These are phyloP conservation scores for Toxicodendron radicans DNA, from an alignment of 345 rosid genomes.

Conservation along the genomic window DNA sequence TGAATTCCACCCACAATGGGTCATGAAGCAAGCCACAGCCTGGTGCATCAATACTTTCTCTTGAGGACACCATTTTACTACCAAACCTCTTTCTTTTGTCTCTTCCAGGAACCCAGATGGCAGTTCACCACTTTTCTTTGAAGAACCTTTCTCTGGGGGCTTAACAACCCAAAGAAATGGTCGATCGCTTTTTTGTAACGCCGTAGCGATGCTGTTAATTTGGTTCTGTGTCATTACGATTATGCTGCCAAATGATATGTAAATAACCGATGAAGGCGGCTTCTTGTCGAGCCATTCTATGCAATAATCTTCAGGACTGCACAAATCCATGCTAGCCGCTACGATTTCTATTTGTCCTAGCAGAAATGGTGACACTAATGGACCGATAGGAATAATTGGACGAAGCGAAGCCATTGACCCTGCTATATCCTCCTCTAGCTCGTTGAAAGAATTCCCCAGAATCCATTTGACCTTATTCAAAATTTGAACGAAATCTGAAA, in stretches of 20 bases:
- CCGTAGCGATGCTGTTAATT: conserved; percentile 42
- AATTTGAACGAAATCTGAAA: conserved; percentile 25
- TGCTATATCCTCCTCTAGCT: conserved; percentile 45
- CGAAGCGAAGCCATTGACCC: conserved; percentile 26
- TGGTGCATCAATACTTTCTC: conserved; percentile 46
- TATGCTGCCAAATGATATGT: conserved; percentile 65
- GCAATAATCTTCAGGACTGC: conserved; percentile 41
- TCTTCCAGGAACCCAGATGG: conserved; percentile 26
- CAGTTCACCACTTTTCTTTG: conserved; percentile 6
- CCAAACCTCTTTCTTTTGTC: conserved; percentile 37
- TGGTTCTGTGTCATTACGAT: conserved; percentile 30
- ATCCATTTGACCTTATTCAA: conserved; percentile 51
- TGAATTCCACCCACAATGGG: conserved; percentile 73
- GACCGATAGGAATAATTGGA: conserved; percentile 51
- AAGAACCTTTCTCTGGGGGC: conserved; percentile 15
- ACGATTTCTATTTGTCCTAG: conserved; percentile 27
- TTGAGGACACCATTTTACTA: conserved; percentile 53
- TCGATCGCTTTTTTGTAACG: conserved; percentile 30
- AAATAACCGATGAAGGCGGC: conserved; percentile 46
- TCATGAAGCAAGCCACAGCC: conserved; percentile 48
- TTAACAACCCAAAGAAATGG: conserved; percentile 65
- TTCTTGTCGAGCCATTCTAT: conserved; percentile 57
- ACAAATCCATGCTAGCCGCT: conserved; percentile 27
- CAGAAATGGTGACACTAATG: conserved; percentile 47
- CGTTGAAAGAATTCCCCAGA: conserved; percentile 47